These are phyloP conservation scores for Ophiocordyceps camponoti-leonardi DNA, from an alignment of 2,329 filamentous ascomycete species.

Conservation along the genomic window DNA sequence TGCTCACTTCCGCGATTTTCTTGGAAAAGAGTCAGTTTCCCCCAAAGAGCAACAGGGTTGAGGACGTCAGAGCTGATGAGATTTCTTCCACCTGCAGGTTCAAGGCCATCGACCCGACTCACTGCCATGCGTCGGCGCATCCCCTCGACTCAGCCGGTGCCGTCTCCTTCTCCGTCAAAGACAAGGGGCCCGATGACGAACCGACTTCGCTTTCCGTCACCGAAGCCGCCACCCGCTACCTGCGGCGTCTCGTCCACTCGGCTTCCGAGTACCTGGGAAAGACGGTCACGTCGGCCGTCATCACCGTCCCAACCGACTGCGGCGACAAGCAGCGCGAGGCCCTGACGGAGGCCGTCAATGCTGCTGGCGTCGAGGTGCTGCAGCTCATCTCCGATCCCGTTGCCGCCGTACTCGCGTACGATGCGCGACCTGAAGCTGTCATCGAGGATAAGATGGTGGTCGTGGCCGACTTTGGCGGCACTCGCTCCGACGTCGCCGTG, in stretches of 20 bases:
- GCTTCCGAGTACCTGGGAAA: constrained; percentile 88
- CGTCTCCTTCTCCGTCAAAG: constrained; percentile 70
- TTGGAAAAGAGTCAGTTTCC: constrained; percentile 61
- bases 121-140: constrained; percentile 86
- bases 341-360: constrained; percentile 58
- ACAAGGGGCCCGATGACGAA: constrained; percentile 46
- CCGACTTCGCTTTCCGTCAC: constrained; percentile 56
- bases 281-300: constrained; percentile 82
- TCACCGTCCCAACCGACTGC: constrained; percentile 91
- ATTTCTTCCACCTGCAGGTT: constrained; percentile 32
- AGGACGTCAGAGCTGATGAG: constrained; percentile 1
- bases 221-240: constrained; percentile 70
- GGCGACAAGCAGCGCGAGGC: constrained; percentile 71
- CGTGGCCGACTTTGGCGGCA: constrained; percentile 85
- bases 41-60: neutral
- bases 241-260: constrained; percentile 64
- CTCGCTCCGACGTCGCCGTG: constrained; percentile 79
- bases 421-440: constrained; percentile 59
- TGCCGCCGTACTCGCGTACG: constrained; percentile 77
- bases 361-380: constrained; percentile 71
- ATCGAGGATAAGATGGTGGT: constrained; percentile 76
- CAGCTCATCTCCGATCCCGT: constrained; percentile 89
- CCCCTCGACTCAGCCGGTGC: constrained; percentile 56
- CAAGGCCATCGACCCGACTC: constrained; percentile 90
- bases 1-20: constrained; percentile 87